A percentile compares a stretch with the other conserved stretches of the same genome.
phyloP scores from a whole-genome alignment of 768 basidiomycete species.

The Kwoniella heveanensis region DNA sequence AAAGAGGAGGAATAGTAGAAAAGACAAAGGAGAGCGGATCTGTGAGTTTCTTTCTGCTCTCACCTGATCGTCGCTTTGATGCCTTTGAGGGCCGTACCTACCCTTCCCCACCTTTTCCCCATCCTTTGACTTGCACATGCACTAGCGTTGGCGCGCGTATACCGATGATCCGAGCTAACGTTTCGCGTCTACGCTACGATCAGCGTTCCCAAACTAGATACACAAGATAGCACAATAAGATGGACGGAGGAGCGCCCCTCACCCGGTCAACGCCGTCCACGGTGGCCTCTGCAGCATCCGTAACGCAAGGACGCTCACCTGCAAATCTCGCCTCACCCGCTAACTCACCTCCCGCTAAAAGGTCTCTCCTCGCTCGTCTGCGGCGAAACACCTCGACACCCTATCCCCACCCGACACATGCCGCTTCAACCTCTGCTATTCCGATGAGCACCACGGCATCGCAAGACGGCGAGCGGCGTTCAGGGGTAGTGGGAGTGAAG shows the following conservation, averaged over 20 bases:
- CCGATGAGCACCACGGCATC: neutral
- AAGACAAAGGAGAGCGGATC: no score
- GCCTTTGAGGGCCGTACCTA: no score
- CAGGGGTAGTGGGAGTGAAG: neutral
- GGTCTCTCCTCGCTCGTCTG: constrained; percentile 10
- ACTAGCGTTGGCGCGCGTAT: no score
- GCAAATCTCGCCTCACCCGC: neutral
- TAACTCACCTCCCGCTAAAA: constrained; percentile 1
- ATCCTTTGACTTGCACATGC: no score
- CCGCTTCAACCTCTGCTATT: constrained; percentile 15
- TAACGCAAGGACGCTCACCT: neutral
- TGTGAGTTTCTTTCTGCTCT: no score
- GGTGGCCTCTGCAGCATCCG: neutral
- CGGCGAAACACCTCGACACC: constrained; percentile 11
- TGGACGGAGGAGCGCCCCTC: constrained; percentile 5
- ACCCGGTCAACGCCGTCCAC: neutral
- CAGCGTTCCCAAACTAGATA: neutral
- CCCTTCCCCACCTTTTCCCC: no score
- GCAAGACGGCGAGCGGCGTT: neutral
- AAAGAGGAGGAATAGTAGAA: no score
- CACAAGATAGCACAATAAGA: neutral
- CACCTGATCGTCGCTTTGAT: no score
- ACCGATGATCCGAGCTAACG: no score
- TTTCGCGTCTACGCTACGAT: no score
- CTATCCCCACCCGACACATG: neutral